A percentile compares a stretch with the other conserved stretches of the same genome.
Conservation (phyloP, 2,329 filamentous ascomycete genomes). For the Dactylellina leptospora region DNA sequence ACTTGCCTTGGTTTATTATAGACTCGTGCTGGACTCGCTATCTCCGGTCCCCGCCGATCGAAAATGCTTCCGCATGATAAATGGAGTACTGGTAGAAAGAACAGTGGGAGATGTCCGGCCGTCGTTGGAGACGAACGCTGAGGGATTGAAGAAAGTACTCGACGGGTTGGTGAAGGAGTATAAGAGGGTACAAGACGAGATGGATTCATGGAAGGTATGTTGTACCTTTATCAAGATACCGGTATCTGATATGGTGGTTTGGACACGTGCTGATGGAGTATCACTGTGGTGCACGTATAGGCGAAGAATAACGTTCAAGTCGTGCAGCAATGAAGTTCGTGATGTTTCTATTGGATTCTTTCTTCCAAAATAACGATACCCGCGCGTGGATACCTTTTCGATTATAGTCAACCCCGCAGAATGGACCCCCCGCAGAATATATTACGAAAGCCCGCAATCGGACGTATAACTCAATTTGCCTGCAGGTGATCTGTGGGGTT, state of each 20-base stretch:
- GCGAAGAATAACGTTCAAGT: constrained; percentile 91
- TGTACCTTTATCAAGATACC: constrained; percentile 4
- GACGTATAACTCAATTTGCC: no score
- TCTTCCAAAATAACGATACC: constrained; percentile 20
- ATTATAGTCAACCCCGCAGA: no score
- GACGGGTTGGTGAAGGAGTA: constrained; percentile 97
- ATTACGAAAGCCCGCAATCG: no score
- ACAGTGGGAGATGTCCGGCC: constrained; percentile 93
- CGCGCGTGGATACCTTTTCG: neutral
- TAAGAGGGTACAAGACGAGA: constrained; percentile 89
- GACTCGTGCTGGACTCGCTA: constrained; percentile 92
- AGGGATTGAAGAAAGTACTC: constrained; percentile 90
- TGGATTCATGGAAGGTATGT: constrained; percentile 97
- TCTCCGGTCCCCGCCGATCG: constrained; percentile 81
- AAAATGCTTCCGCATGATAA: constrained; percentile 99
- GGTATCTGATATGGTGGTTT: neutral
- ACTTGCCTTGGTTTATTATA: constrained; percentile 61
- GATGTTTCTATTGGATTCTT: no score
- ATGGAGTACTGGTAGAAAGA: constrained; percentile 92
- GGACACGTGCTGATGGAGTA: neutral
- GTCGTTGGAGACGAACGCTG: constrained; percentile 89
- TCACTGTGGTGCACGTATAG: constrained; percentile 65
- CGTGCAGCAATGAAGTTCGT: constrained; percentile 72
- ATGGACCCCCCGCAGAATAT: no score
- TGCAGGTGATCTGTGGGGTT: no score